Evolutionary conservation across 148 eudicot genomes (phyloP), one percentile per base, ranked within the genome.

Genomic region (Rhododendron ferrugineum): DNA sequence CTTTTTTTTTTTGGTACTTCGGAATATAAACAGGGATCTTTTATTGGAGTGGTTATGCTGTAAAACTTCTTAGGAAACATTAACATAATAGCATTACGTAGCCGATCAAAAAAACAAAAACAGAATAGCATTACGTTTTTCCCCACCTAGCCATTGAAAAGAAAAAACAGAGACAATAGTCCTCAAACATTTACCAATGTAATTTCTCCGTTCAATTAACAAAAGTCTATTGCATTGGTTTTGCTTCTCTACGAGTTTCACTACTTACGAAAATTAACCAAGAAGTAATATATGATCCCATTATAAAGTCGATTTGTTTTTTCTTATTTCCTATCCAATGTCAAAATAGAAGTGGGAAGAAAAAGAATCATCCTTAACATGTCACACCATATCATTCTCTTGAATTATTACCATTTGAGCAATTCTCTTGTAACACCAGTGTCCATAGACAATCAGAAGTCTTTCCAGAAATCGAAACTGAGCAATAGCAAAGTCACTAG

Each of bases 391-490:
- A 58, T 42, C 1, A 28, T 56, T 26, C 18, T 66, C 47, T 6
- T 34, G 6, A 74, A 60, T 80, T 81, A 82, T 88, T 95, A 97
- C 99, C 99, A 97, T 97, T 85, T 93, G 98, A 84, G 99, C 95
- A 40, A 95, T 97, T 91, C 99, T 89, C 91, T 95, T 97, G 82
- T 97, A 97, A 87, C 99, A 97, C 99, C 98, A 97, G 82, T 97
- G 99, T 1, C 99, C 99, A 88, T 97, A 98, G 62, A 97, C 96
- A 82, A 97, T 94, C 81, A 97, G 84, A 88, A 97, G 96, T 85
- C 97, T 91, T 88, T 97, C 99, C 84, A 97, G 87, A 90, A 90
- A 97, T 83, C 89, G 98, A 85, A 97, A 97, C 82, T 97, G 99
- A 5, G 99, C 98, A 85, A 97, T 90, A 42, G 99, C 87, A 89